These are phyloP conservation scores for Xylariaceae sp. DNA, from an alignment of 2,329 filamentous ascomycete species.

Conservation along the genomic window DNA sequence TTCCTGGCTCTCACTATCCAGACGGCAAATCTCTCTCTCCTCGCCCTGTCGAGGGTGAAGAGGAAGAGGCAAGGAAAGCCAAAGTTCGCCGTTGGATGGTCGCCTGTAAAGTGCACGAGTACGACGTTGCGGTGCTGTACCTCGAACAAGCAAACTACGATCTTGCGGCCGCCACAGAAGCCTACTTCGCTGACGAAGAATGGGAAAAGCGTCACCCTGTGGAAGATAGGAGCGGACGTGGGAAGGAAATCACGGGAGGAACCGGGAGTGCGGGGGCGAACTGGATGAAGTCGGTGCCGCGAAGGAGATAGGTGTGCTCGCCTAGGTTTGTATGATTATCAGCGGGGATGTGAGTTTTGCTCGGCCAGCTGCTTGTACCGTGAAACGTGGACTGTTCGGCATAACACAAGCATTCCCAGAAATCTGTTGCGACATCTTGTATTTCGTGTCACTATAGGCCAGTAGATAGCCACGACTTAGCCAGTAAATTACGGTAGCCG, in stretches of 20 bases:
- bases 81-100: slow-evolving; percentile 77
- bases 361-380: too few relatives aligned
- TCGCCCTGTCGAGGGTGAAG: slow-evolving; percentile 67
- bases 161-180: slow-evolving; percentile 57
- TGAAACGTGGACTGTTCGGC: too few relatives aligned
- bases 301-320: not conserved
- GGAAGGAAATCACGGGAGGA: slow-evolving; percentile 26
- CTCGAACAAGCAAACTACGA: slow-evolving; percentile 66
- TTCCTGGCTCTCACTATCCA: slow-evolving; percentile 67
- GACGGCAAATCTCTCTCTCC: slow-evolving; percentile 65
- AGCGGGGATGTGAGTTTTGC: too few relatives aligned
- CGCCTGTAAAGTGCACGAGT: slow-evolving; percentile 71
- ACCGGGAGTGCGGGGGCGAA: slow-evolving; percentile 7
- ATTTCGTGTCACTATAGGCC: too few relatives aligned
- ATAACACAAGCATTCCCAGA: too few relatives aligned
- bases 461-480: too few relatives aligned
- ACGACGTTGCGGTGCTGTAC: slow-evolving; percentile 71
- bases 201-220: slow-evolving; percentile 64
- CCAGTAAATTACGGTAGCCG: too few relatives aligned
- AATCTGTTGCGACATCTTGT: too few relatives aligned
- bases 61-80: slow-evolving; percentile 66
- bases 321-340: not conserved
- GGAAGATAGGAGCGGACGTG: slow-evolving; percentile 7
- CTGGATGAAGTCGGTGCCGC: slow-evolving; percentile 3
- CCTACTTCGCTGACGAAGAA: slow-evolving; percentile 65